Percentiles rank a stretch among this genome's conserved stretches.
phyloP scores from a whole-genome alignment of 2,329 filamentous ascomycete species.

The Pezicula neosporulosa region DNA sequence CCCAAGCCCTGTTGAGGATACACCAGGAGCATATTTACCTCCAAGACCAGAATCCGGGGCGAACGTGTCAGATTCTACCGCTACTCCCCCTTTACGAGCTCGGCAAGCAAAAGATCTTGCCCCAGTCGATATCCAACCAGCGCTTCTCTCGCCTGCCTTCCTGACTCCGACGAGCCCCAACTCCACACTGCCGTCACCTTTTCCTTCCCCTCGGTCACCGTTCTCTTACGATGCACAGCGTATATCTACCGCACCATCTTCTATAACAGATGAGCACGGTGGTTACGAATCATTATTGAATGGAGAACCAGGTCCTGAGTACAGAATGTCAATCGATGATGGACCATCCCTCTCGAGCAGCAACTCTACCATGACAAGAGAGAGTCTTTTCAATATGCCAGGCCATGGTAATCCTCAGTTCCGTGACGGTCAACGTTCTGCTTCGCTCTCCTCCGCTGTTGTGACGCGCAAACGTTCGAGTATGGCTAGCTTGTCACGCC shows the following conservation, averaged over 20 bases:
- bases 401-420: constrained; percentile 38
- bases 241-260: constrained; percentile 73
- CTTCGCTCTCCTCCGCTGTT: constrained; percentile 57
- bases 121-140: constrained; percentile 44
- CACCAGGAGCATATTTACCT: constrained; percentile 33
- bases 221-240: constrained; percentile 69
- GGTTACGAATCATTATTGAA: constrained; percentile 66
- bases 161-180: constrained; percentile 58
- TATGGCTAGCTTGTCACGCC: constrained; percentile 70
- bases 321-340: constrained; percentile 68
- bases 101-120: constrained; percentile 37
- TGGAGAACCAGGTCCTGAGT: constrained; percentile 70
- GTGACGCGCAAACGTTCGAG: constrained; percentile 72
- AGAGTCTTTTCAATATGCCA: constrained; percentile 48
- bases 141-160: constrained; percentile 33
- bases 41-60: constrained; percentile 29
- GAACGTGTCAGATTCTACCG: constrained; percentile 30
- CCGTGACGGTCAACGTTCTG: constrained; percentile 55
- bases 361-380: constrained; percentile 71
- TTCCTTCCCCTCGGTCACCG: constrained; percentile 65
- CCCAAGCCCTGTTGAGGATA: constrained; percentile 30
- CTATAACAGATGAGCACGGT: constrained; percentile 64
- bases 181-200: constrained; percentile 52
- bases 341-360: constrained; percentile 74
- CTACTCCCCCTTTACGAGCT: constrained; percentile 25